These are phyloP conservation scores for Calcarisporium arbuscula DNA, from an alignment of 2,329 filamentous ascomycete species.

Conservation along the genomic window DNA sequence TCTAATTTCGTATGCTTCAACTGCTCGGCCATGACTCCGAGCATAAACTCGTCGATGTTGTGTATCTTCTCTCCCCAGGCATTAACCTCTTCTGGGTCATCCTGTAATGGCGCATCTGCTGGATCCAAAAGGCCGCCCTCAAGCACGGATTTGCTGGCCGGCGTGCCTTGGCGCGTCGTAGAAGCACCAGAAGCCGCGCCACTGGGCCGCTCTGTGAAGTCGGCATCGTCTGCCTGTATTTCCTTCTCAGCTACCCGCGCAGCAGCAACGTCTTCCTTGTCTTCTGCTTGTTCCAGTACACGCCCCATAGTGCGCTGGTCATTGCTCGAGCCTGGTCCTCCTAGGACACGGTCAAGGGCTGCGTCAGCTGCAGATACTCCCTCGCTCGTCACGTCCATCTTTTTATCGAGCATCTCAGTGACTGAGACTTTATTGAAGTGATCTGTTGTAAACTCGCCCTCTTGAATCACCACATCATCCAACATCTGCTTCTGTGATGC, in stretches of 20 bases:
- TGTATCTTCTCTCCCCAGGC: slow-evolving; percentile 52
- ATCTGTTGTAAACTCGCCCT: slow-evolving; percentile 95
- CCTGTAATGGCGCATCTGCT: slow-evolving; percentile 25
- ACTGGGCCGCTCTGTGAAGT: slow-evolving; percentile 66
- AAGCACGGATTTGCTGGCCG: slow-evolving; percentile 30
- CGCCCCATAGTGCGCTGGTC: slow-evolving; percentile 59
- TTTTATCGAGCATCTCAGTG: slow-evolving; percentile 59
- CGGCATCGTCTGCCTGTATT: slow-evolving; percentile 76
- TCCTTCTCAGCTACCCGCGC: slow-evolving; percentile 86
- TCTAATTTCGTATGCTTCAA: slow-evolving; percentile 55
- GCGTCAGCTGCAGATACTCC: slow-evolving; percentile 67
- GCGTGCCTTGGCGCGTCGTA: slow-evolving; percentile 46
- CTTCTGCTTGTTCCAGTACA: slow-evolving; percentile 83
- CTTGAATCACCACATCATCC: slow-evolving; percentile 96
- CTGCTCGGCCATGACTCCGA: slow-evolving; percentile 59
- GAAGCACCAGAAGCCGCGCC: slow-evolving; percentile 40
- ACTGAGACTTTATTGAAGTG: slow-evolving; percentile 80
- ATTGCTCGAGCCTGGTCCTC: slow-evolving; percentile 53
- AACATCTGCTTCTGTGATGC: slow-evolving; percentile 97
- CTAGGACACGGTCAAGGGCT: slow-evolving; percentile 81
- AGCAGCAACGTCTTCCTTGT: slow-evolving; percentile 83
- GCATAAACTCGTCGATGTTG: slow-evolving; percentile 70
- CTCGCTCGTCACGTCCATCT: slow-evolving; percentile 40
- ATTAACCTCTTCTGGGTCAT: slow-evolving; percentile 44
- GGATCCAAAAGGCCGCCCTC: slow-evolving; percentile 22